phyloP scores from a whole-genome alignment of 2,329 filamentous ascomycete species.

The Colletotrichum sp. region DNA sequence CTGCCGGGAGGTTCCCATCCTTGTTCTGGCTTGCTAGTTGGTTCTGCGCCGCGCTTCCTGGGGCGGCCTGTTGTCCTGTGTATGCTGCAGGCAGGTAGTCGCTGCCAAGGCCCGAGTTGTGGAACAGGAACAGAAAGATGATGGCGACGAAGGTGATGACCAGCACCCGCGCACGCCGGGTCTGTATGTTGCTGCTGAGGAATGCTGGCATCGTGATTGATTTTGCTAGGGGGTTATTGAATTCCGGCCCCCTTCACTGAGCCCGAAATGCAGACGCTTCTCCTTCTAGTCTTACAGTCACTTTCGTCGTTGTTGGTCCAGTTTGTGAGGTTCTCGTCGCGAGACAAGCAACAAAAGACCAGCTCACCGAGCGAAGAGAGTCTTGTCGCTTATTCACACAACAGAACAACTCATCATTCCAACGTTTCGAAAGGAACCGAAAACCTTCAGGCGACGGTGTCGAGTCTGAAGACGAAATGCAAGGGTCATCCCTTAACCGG shows the following conservation, averaged over 20 bases:
- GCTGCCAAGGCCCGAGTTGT: background rate
- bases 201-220: slow-evolving; percentile 9
- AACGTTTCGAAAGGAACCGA: background rate
- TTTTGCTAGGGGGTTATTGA: background rate
- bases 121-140: background rate
- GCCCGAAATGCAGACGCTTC: background rate
- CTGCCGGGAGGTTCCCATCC: background rate
- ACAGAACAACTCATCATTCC: background rate
- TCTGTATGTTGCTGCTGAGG: background rate
- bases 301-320: background rate
- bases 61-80: background rate
- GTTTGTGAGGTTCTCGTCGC: background rate
- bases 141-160: background rate
- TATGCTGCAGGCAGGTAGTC: background rate
- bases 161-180: slow-evolving; percentile 2
- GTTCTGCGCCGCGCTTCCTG: background rate
- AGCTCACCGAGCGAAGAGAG: background rate
- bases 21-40: slow-evolving; percentile 1
- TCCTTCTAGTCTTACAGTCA: background rate
- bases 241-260: background rate
- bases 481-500: background rate
- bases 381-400: background rate
- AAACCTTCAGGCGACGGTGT: background rate
- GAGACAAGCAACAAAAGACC: background rate
- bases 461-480: background rate